Base-by-base conservation (phyloP, 805 yeast species). In the Sugiyamaella floridensis region DNA sequence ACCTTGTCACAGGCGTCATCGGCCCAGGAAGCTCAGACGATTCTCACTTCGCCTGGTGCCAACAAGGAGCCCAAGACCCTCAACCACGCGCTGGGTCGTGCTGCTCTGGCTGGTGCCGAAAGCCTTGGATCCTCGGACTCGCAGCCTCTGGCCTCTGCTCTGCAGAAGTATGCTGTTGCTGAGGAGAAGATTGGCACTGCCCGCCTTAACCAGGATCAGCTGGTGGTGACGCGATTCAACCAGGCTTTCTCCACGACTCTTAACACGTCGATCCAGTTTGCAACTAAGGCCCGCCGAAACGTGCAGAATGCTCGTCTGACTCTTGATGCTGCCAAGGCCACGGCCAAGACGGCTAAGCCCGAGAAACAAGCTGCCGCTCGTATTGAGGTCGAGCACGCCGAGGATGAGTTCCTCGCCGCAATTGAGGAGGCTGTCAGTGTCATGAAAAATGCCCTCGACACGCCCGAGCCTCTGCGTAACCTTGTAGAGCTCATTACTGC, bases 381-480 rank as follows among this genome's bases (percentile, higher is more conserved):
- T 62, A 85, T 83, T 48, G 79, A 81, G 58, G 83, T 88, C 78
- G 95, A 88, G 69, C 79, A 83, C 56, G 82, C 88, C 49, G 96
- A 88, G 71, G 96, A 88, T 63, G 90, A 85, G 63, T 88, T 88
- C 67, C 95, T 93, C 46, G 87, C 86, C 60, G 85, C 90, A 20
- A 89, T 89, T 37, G 96, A 88, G 71, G 93, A 85, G 63, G 93
- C 95, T 41, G 88, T 87, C 51, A 73, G 82, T 41, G 80, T 85
- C 55, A 84, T 88, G 90, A 87, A 83, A 72, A 82, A 83, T 65
- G 90, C 85, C 28, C 78, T 88, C 59, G 82, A 83, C 53, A 76
- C 82, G 52, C 81, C 89, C 18, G 78, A 81, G 60, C 85, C 89
- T 15, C 74, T 86, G 59, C 77, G 80, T 49, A 83, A 83, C 66